These are phyloP conservation scores for Nicotiana undulata DNA, from an alignment of 257 asterid genomes.

Conservation along the genomic window DNA sequence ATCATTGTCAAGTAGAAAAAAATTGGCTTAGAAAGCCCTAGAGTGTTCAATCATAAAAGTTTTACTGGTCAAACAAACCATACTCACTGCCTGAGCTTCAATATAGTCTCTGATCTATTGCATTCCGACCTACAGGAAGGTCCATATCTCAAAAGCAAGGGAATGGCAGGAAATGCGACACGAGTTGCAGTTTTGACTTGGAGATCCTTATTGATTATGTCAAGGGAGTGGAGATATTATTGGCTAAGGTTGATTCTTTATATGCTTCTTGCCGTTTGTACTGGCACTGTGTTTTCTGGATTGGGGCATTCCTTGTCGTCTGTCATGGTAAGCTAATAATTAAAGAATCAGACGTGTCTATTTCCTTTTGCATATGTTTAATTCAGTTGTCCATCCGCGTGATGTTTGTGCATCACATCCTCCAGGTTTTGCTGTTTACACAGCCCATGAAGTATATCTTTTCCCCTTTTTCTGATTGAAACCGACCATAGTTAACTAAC, in stretches of 20 bases:
- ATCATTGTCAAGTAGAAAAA: not conserved
- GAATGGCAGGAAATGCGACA: conserved; percentile 51
- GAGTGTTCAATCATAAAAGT: not conserved
- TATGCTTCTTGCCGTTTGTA: conserved; percentile 69
- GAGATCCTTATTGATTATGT: conserved; percentile 95
- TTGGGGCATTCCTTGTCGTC: conserved; percentile 97
- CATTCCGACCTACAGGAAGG: conserved; percentile 59
- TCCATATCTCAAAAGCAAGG: conserved; percentile 77
- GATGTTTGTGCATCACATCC: not conserved
- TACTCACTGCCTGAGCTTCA: not conserved
- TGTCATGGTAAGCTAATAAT: conserved; percentile 55
- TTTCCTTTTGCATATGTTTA: not conserved
- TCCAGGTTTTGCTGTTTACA: not conserved
- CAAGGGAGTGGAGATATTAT: conserved; percentile 98
- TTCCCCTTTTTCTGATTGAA: not conserved
- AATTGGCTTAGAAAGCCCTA: not conserved
- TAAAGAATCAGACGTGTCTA: not conserved
- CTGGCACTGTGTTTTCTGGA: conserved; percentile 81
- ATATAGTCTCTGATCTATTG: conserved; percentile 1
- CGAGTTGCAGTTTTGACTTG: conserved; percentile 80
- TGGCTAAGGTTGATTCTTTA: conserved; percentile 90
- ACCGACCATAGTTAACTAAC: not conserved
- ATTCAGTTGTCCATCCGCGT: not conserved
- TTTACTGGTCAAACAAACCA: not conserved
- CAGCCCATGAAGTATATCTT: not conserved